Base-by-base conservation (phyloP, 2,329 filamentous ascomycete species). In the Davidsoniella australis region DNA sequence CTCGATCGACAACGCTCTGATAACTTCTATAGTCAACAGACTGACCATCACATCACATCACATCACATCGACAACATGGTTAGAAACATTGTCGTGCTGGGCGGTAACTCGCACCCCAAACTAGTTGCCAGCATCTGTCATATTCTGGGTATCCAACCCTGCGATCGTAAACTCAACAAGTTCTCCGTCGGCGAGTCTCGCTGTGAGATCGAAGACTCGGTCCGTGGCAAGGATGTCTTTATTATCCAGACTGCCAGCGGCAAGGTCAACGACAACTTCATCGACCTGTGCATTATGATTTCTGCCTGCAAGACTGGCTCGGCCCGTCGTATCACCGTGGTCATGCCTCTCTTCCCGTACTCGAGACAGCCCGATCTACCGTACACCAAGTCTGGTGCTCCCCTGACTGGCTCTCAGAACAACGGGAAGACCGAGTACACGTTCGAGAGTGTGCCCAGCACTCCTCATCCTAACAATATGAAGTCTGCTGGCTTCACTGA, bases 161-260 rank as follows among this genome's bases (percentile, higher is more conserved):
- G 86, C 57, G 81, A 87, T 60, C 82, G 89, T 57, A 78, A 88
- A 54, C 78, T 96, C 45, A 76, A 73, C 61, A 95, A 95, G 68
- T 98, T 98, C 69, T 85, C 87, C 29, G 86, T 91, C 47, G 91
- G 91, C 57, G 91, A 96, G 69, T 94, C 85, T 57, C 80, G 89
- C 49, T 89, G 94, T 55, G 91, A 96, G 66, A 94, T 98, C 60
- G 76, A 88, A 63, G 91, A 98, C 66, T 94, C 87, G 12, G 91
- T 98, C 47, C 83, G 91, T 58, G 91, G 85, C 58, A 98, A 98
- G 65, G 91, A 98, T 77, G 91, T 95, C 63, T 98, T 93, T 69
- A 95, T 96, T 62, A 86, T 98, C 60, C 89, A 96, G 66, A 91
- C 86, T 40, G 87, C 86, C 57, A 85, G 85, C 57, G 87, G 86